phyloP scores from a whole-genome alignment of 805 yeast species.

The Candida patagonica region DNA sequence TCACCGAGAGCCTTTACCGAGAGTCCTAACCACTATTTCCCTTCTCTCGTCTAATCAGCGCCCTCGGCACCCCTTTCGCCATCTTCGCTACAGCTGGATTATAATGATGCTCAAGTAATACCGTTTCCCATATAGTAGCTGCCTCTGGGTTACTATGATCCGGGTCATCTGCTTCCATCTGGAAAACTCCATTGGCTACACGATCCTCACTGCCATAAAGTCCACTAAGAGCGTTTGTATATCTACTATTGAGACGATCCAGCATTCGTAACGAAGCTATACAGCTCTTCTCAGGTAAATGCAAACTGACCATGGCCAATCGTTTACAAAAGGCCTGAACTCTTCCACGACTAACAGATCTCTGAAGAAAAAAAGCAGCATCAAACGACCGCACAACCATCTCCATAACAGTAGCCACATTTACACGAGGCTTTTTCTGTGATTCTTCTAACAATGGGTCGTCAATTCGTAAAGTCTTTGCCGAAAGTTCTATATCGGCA shows the following conservation, averaged over 20 bases:
- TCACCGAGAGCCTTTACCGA: too few species aligned
- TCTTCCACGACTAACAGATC: constrained; percentile 14
- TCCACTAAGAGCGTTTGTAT: constrained; percentile 58
- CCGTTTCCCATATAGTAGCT: constrained; percentile 85
- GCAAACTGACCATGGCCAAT: constrained; percentile 53
- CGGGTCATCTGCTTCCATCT: constrained; percentile 53
- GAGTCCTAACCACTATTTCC: too few species aligned
- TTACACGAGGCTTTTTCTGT: constrained; percentile 41
- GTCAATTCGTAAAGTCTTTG: constrained; percentile 66
- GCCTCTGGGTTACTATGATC: constrained; percentile 79
- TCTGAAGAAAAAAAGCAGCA: constrained; percentile 44
- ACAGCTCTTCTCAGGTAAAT: constrained; percentile 82
- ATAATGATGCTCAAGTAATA: constrained; percentile 70
- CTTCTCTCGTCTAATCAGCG: too few species aligned
- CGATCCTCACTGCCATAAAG: constrained; percentile 84
- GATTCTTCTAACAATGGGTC: constrained; percentile 48
- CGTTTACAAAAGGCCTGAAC: constrained; percentile 80
- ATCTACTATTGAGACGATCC: constrained; percentile 63
- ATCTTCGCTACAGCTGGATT: constrained; percentile 74
- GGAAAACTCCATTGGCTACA: constrained; percentile 69
- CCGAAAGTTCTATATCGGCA: constrained; percentile 78
- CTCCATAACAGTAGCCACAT: constrained; percentile 84
- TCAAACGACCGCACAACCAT: constrained; percentile 69
- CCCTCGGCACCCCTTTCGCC: constrained; percentile 21
- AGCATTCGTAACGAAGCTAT: constrained; percentile 70